These are phyloP conservation scores for Castanospermum australe DNA, from an alignment of 306 rosid genomes.

Conservation along the genomic window DNA sequence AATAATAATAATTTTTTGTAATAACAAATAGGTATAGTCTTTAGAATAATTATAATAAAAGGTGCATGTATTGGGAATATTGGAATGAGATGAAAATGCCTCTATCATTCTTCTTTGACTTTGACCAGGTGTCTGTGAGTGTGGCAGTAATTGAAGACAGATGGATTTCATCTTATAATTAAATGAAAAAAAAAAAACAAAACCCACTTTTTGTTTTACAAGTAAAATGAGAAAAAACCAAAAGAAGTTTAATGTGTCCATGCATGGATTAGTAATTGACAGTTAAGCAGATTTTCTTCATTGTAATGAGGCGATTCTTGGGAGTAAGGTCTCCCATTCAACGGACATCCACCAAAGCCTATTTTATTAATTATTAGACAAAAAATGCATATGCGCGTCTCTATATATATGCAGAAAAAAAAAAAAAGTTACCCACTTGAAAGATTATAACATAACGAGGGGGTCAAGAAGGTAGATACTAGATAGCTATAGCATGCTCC, in stretches of 20 bases:
- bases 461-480: background rate
- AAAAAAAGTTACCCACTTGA: conserved; percentile 16
- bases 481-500: background rate
- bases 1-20: conserved; percentile 1
- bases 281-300: conserved; percentile 59
- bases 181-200: conserved; percentile 20
- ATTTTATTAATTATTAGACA: conserved; percentile 7
- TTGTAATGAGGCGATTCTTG: conserved; percentile 62
- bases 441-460: background rate
- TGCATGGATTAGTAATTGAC: conserved; percentile 34
- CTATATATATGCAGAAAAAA: background rate
- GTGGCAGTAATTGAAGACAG: conserved; percentile 41
- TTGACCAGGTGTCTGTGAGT: conserved; percentile 41
- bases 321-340: conserved; percentile 88
- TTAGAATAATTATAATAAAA: conserved; percentile 1
- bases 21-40: background rate
- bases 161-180: conserved; percentile 8
- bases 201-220: background rate
- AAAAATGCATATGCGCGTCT: background rate
- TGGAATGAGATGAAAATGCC: conserved; percentile 51
- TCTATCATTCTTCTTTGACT: conserved; percentile 65
- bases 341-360: conserved; percentile 71
- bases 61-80: conserved; percentile 45
- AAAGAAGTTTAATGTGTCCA: conserved; percentile 16
- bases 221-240: background rate